Conservation (phyloP, 2,329 filamentous ascomycete species). For the Thermothelomyces thermophilus region DNA sequence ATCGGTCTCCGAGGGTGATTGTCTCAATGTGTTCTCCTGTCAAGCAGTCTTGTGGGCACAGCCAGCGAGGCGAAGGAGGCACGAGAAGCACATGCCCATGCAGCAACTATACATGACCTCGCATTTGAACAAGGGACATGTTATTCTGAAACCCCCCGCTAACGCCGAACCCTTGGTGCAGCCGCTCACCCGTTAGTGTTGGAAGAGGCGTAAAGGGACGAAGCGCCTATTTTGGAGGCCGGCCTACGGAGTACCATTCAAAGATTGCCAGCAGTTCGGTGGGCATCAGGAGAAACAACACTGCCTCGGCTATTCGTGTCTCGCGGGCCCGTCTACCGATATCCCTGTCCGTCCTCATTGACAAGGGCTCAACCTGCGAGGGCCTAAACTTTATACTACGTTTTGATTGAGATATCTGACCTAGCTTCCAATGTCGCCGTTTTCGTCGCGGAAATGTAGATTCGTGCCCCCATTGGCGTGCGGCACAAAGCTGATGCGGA, state of each 20-base stretch:
- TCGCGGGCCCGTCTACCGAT: conserved; percentile 13
- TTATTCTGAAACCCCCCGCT: not conserved
- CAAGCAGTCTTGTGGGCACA: not conserved
- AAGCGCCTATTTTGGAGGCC: not conserved
- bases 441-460: no score
- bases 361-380: not conserved
- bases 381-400: no score
- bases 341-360: conserved; percentile 7
- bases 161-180: not conserved
- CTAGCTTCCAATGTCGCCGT: no score
- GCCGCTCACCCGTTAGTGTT: not conserved
- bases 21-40: not conserved
- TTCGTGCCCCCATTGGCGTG: no score
- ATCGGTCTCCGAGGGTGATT: not conserved
- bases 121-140: not conserved
- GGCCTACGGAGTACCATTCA: not conserved
- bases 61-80: not conserved
- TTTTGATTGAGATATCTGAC: no score
- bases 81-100: conserved; percentile 16
- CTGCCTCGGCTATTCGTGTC: conserved; percentile 20
- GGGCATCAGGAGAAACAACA: conserved; percentile 3
- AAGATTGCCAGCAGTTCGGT: conserved; percentile 2
- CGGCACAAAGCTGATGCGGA: no score
- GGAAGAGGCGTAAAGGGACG: not conserved
- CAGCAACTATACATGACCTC: not conserved